Evolutionary conservation across 148 eudicot species (phyloP), one percentile per base, ranked within the genome.

Genomic region (Pharnaceum exiguum): DNA sequence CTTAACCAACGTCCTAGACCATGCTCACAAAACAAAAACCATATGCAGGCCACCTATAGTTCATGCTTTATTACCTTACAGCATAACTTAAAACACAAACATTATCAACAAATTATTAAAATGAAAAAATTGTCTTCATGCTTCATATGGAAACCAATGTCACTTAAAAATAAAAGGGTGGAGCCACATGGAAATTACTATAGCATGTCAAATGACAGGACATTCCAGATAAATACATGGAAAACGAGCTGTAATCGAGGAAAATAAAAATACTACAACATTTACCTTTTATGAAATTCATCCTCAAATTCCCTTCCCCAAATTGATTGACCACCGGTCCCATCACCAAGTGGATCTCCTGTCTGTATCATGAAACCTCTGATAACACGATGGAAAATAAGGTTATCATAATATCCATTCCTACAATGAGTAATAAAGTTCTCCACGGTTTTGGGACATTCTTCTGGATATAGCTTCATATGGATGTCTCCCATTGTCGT

Each of bases 261-360:
- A 19, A 28, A 9, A 69, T 12, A 22, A 33, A n/a, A n/a, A n/a
- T n/a, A n/a, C n/a, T n/a, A n/a, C n/a, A n/a, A n/a, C n/a, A n/a
- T n/a, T 61, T 51, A 86, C 99, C 99, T 94, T 78, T 94, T 94
- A 57, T 94, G 99, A 61, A 94, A 89, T 68, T 94, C 99, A 46
- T 94, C 99, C 65, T 94, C 99, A 60, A 94, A 94, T 60, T 94
- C 99, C 71, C 91, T 82, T 49, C 99, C 99, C 99, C 99, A 94
- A 31, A 94, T 94, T 66, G 99, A 94, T 65, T 94, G 99, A n/a
- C 99, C 99, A 66, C 99, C 99, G 56, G 99, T 94, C 54, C 99
- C 99, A 78, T 94, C 99, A 67, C 99, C 99, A 72, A 94, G 75
- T 38, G 99, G 99, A 73, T 94, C 99, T 75, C 99, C 99, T 12